Evolutionary conservation across 768 basidiomycete species (phyloP).

Genomic region (Pulveroboletus frians): DNA sequence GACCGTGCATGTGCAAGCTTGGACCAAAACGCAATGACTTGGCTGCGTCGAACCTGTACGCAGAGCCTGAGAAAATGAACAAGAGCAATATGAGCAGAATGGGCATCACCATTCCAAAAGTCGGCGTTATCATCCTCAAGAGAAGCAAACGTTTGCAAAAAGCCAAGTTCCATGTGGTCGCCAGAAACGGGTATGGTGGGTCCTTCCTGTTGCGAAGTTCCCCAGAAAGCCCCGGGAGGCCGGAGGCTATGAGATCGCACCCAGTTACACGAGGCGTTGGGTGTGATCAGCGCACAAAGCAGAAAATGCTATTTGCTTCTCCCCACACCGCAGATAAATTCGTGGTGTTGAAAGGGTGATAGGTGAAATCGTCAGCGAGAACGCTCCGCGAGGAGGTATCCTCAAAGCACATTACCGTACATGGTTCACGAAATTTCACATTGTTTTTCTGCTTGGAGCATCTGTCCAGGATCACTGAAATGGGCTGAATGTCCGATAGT

Average conservation of each 20-base stretch:
- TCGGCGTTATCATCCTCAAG: constrained; percentile 3
- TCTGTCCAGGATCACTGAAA: not conserved
- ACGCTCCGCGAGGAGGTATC: constrained; percentile 7
- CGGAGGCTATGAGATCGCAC: constrained; percentile 2
- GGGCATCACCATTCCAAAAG: constrained; percentile 2
- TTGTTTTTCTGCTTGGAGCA: not conserved
- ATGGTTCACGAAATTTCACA: not conserved
- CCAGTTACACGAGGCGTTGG: not conserved
- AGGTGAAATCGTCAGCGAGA: constrained; percentile 4
- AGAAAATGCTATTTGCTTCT: not conserved
- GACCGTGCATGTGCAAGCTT: constrained; percentile 4
- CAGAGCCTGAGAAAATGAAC: constrained; percentile 16
- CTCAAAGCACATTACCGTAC: not conserved
- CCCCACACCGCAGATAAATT: not conserved
- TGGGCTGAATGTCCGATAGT: constrained; percentile 2
- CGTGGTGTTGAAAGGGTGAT: not conserved
- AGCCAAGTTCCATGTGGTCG: constrained; percentile 9
- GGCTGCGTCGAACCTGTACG: constrained; percentile 4
- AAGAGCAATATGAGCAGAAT: constrained; percentile 8
- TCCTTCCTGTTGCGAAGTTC: constrained; percentile 10
- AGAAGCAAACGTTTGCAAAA: constrained; percentile 7
- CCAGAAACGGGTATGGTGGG: not conserved
- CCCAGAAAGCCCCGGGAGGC: constrained; percentile 3
- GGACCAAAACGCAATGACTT: not conserved
- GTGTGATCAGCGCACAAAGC: constrained; percentile 2